Percentiles rank a stretch among this genome's conserved stretches.
These are phyloP conservation scores for Diaporthe sp. DNA, from an alignment of 2,329 filamentous ascomycete genomes.

Conservation along the genomic window DNA sequence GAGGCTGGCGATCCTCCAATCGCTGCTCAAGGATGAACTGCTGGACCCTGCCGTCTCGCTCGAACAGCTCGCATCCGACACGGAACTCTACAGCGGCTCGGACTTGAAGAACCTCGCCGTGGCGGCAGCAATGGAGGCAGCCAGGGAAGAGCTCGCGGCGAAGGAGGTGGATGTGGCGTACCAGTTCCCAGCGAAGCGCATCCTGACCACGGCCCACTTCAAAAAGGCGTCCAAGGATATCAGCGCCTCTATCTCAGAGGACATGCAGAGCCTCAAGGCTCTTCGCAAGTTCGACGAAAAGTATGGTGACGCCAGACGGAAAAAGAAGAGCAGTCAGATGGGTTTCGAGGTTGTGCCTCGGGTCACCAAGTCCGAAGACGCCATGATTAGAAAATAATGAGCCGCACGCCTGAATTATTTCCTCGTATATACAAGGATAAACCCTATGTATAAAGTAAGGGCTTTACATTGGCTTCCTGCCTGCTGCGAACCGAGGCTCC, in stretches of 20 bases:
- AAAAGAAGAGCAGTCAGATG: slow-evolving; percentile 68
- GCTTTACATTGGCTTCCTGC: neutral
- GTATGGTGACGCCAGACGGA: slow-evolving; percentile 83
- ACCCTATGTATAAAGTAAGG: neutral
- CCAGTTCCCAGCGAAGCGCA: slow-evolving; percentile 75
- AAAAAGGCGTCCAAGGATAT: slow-evolving; percentile 89
- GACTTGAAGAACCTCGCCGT: slow-evolving; percentile 88
- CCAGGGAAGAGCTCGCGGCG: slow-evolving; percentile 74
- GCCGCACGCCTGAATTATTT: neutral
- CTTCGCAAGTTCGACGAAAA: slow-evolving; percentile 97
- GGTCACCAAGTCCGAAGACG: slow-evolving; percentile 54
- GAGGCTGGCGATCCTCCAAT: slow-evolving; percentile 70
- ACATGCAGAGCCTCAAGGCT: slow-evolving; percentile 86
- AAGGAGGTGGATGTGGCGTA: slow-evolving; percentile 53
- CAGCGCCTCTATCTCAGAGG: slow-evolving; percentile 90
- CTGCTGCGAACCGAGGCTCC: neutral
- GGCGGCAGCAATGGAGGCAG: slow-evolving; percentile 81
- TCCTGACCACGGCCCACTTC: slow-evolving; percentile 78
- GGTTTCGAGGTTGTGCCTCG: slow-evolving; percentile 65
- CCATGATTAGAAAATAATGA: slow-evolving; percentile 48
- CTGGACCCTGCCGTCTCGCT: slow-evolving; percentile 72
- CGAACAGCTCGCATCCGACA: slow-evolving; percentile 70
- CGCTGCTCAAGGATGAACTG: slow-evolving; percentile 76
- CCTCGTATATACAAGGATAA: neutral
- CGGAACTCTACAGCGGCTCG: slow-evolving; percentile 83